Percentiles rank a stretch among this genome's conserved stretches.
Evolutionary conservation across 495 filamentous ascomycete genomes (phyloP).

Genomic region (Podospora anserina): DNA sequence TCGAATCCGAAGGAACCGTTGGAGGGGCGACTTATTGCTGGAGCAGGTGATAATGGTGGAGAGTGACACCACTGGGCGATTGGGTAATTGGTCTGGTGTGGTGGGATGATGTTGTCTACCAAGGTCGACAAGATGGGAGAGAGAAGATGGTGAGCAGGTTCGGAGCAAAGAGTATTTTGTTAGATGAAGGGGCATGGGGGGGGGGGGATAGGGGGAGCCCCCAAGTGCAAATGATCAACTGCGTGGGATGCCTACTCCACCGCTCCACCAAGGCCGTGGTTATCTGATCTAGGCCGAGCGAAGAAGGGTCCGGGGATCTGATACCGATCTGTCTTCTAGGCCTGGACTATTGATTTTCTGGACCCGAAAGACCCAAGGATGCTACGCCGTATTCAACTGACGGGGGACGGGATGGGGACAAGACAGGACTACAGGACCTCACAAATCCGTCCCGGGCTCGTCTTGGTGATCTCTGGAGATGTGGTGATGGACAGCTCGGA

Average conservation of each 20-base stretch:
- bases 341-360: constrained; percentile 7
- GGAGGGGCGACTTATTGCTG: neutral
- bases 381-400: neutral
- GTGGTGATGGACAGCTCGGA: neutral
- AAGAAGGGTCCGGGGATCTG: constrained; percentile 12
- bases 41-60: neutral
- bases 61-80: constrained; percentile 1
- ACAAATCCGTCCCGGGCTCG: neutral
- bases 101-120: neutral
- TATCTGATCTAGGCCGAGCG: constrained; percentile 24
- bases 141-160: neutral
- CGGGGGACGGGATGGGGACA: neutral
- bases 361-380: neutral
- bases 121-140: neutral
- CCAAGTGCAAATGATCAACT: neutral
- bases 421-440: neutral
- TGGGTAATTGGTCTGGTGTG: neutral
- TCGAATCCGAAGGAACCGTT: neutral
- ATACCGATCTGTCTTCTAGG: constrained; percentile 2
- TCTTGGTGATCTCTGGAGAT: neutral
- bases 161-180: neutral
- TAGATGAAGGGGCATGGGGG: neutral
- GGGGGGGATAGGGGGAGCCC: neutral
- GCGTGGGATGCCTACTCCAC: constrained; percentile 8
- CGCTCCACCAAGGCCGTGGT: constrained; percentile 18